Percentiles rank a stretch among this genome's conserved stretches.
phyloP scores from a whole-genome alignment of 2,329 filamentous ascomycete species.

The Mycosphaerella arachidis region DNA sequence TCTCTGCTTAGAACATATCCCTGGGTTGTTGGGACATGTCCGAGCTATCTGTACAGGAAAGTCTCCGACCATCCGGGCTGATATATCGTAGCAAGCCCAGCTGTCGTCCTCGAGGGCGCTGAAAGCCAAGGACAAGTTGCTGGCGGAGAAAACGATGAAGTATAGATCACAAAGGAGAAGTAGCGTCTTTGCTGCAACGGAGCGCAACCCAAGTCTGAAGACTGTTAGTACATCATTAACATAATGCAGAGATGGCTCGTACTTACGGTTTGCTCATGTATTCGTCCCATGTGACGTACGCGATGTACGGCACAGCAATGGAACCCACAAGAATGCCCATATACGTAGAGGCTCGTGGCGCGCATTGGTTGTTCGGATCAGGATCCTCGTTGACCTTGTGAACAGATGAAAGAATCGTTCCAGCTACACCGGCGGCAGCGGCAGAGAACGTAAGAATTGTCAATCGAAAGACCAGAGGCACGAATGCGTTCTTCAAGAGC shows the following conservation, averaged over 20 bases:
- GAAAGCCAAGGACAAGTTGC: slow-evolving; percentile 86
- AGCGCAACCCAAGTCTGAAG: slow-evolving; percentile 66
- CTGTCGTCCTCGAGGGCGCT: slow-evolving; percentile 65
- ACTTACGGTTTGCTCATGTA: slow-evolving; percentile 77
- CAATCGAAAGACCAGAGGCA: slow-evolving; percentile 78
- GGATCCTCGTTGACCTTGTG: slow-evolving; percentile 35
- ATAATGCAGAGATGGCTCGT: not conserved
- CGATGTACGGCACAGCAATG: slow-evolving; percentile 81
- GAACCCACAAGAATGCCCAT: slow-evolving; percentile 88
- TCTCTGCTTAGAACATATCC: slow-evolving; percentile 60
- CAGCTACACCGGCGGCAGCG: slow-evolving; percentile 72
- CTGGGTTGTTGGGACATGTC: slow-evolving; percentile 33
- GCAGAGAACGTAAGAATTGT: slow-evolving; percentile 79
- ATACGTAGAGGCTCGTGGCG: slow-evolving; percentile 60
- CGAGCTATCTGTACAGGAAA: slow-evolving; percentile 21
- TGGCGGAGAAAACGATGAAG: slow-evolving; percentile 96
- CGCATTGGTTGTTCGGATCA: slow-evolving; percentile 34
- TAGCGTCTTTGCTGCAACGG: slow-evolving; percentile 77
- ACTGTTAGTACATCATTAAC: slow-evolving; percentile 8
- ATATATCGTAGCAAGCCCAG: slow-evolving; percentile 45
- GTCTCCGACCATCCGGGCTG: slow-evolving; percentile 14
- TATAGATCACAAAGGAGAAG: slow-evolving; percentile 88
- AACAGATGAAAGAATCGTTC: slow-evolving; percentile 60
- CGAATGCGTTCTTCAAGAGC: slow-evolving; percentile 74
- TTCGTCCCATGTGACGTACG: slow-evolving; percentile 94